phyloP scores from a whole-genome alignment of 2,329 filamentous ascomycete genomes.

The Fusarium annulatum region DNA sequence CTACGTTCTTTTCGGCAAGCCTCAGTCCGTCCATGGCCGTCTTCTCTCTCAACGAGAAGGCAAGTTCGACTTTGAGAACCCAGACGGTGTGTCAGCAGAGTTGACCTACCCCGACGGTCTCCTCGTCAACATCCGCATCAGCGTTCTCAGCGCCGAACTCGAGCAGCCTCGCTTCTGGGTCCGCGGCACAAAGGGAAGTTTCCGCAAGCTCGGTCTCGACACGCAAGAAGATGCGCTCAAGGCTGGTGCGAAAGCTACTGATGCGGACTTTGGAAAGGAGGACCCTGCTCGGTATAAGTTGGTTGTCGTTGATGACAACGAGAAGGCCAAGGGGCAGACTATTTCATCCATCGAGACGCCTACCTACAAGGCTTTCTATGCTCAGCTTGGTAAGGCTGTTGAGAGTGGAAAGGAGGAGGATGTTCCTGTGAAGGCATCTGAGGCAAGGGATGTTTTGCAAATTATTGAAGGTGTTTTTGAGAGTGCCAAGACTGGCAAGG shows the following conservation, averaged over 20 bases:
- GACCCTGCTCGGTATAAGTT: slow-evolving; percentile 68
- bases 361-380: slow-evolving; percentile 78
- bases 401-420: slow-evolving; percentile 60
- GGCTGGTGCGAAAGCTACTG: slow-evolving; percentile 69
- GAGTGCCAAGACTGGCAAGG: slow-evolving; percentile 60
- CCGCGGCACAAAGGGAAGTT: slow-evolving; percentile 78
- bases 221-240: slow-evolving; percentile 80
- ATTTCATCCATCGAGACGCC: slow-evolving; percentile 70
- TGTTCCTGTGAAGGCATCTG: slow-evolving; percentile 63
- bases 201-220: slow-evolving; percentile 78
- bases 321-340: slow-evolving; percentile 60
- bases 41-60: slow-evolving; percentile 73
- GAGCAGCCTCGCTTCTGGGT: slow-evolving; percentile 82
- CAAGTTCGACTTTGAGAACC: slow-evolving; percentile 58
- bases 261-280: slow-evolving; percentile 74
- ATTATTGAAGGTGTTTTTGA: slow-evolving; percentile 64
- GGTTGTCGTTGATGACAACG: slow-evolving; percentile 64
- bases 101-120: slow-evolving; percentile 73
- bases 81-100: slow-evolving; percentile 71
- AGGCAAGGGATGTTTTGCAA: slow-evolving; percentile 64
- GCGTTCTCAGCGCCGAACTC: slow-evolving; percentile 74
- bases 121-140: slow-evolving; percentile 76
- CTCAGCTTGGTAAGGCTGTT: slow-evolving; percentile 61
- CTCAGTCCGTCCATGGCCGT: slow-evolving; percentile 73
- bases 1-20: slow-evolving; percentile 76